Conservation (phyloP, 495 filamentous ascomycete genomes). For the Barbatosphaeria neglecta region DNA sequence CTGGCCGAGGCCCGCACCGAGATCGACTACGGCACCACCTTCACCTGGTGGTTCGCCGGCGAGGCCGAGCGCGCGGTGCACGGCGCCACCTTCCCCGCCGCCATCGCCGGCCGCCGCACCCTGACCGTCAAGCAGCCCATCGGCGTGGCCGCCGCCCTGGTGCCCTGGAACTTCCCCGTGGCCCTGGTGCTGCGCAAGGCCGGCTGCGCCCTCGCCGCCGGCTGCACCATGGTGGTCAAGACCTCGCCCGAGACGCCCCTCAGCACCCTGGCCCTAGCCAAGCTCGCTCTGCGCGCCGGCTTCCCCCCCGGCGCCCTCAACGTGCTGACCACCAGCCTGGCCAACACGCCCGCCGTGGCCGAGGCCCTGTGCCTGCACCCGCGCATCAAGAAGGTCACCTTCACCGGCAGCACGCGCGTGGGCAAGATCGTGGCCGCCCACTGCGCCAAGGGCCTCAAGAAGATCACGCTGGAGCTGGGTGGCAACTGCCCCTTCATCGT, state of each 20-base stretch:
- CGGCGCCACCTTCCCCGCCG: conserved; percentile 44
- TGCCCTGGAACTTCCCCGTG: conserved; percentile 53
- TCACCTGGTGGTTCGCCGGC: conserved; percentile 54
- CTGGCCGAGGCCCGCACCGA: conserved; percentile 47
- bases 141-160: conserved; percentile 39
- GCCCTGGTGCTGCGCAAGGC: conserved; percentile 60
- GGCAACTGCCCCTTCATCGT: conserved; percentile 67
- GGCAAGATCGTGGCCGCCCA: conserved; percentile 5
- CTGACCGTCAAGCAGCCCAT: conserved; percentile 60
- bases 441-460: conserved; percentile 50
- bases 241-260: conserved; percentile 58
- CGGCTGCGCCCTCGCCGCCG: conserved; percentile 57
- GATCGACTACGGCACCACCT: conserved; percentile 47
- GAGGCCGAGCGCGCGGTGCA: conserved; percentile 57
- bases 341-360: conserved; percentile 53
- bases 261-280: conserved; percentile 41
- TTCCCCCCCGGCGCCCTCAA: conserved; percentile 50
- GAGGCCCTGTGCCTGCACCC: conserved; percentile 54
- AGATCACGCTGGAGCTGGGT: conserved; percentile 60
- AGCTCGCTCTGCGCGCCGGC: conserved; percentile 47
- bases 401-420: conserved; percentile 46
- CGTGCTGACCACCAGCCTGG: conserved; percentile 46
- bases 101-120: conserved; percentile 47
- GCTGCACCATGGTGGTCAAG: conserved; percentile 57
- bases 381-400: conserved; percentile 59